phyloP scores from a whole-genome alignment of 768 basidiomycete genomes.

The Coprinellus aureogranulatus region DNA sequence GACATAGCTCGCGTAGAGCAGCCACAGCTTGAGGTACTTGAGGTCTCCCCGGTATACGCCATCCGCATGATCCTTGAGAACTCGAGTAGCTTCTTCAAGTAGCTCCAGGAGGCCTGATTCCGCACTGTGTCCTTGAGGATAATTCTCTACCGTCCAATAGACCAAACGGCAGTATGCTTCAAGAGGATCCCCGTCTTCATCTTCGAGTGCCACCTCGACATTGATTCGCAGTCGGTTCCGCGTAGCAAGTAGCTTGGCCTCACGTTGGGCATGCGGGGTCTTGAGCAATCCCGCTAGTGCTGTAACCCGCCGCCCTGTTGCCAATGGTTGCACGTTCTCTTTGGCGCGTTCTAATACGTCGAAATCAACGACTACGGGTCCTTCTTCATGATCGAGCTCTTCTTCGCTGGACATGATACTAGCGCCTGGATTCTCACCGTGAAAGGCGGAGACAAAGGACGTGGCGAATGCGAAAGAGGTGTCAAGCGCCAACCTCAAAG shows the following conservation, averaged over 20 bases:
- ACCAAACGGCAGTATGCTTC: constrained; percentile 86
- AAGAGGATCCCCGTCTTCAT: constrained; percentile 77
- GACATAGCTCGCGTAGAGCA: constrained; percentile 88
- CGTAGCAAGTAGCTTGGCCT: constrained; percentile 62
- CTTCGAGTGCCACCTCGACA: constrained; percentile 73
- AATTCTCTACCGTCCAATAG: constrained; percentile 90
- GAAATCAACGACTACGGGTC: constrained; percentile 64
- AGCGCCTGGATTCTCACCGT: too few relatives aligned
- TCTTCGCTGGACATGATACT: constrained; percentile 24
- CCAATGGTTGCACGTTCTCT: constrained; percentile 84
- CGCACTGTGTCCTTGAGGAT: constrained; percentile 87
- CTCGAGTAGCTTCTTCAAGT: constrained; percentile 86
- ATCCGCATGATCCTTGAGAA: constrained; percentile 72
- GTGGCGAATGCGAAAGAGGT: too few relatives aligned
- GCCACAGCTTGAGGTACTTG: constrained; percentile 91
- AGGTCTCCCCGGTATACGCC: constrained; percentile 76
- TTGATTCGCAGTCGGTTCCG: constrained; percentile 69
- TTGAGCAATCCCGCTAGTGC: constrained; percentile 70
- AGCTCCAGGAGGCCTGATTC: constrained; percentile 91
- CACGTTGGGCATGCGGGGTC: constrained; percentile 76
- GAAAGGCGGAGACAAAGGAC: too few relatives aligned
- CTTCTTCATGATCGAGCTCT: constrained; percentile 43
- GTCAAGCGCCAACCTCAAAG: too few relatives aligned
- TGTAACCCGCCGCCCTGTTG: constrained; percentile 74
- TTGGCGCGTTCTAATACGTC: constrained; percentile 81